Base-by-base conservation (phyloP, 2,329 filamentous ascomycete genomes). In the Pyrenophora tritici-repentis region DNA sequence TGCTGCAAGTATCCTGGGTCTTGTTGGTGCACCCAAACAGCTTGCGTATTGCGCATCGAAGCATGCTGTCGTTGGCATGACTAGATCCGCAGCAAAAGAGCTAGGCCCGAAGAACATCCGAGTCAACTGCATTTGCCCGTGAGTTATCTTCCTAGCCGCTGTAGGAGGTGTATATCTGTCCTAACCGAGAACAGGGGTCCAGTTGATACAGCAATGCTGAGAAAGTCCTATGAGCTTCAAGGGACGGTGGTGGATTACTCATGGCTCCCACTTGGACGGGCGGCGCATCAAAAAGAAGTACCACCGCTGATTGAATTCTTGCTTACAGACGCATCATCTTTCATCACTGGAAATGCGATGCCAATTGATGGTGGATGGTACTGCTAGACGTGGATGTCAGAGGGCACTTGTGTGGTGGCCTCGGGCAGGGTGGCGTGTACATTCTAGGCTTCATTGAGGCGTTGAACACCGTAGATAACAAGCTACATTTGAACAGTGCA, bases 1-100 rank as follows among this genome's bases (percentile, higher is more conserved):
- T 53, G 75, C 81, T 22, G 75, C 79, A 20, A 83, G 79, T 37
- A 79, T 81, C 29, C 78, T 81, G 32, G 82, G 82, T 4, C 63
- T 79, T 2, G 74, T 76, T 52, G 78, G 77, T 65, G 75, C 66
- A 43, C 29, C 66, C 6, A 67, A 68, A 12, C 64, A 60, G 18
- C 63, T 70, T 18, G 70, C 71, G 0, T 77, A 77, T 43, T 60
- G 58, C 13, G 72, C 74, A 0, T 71, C 63, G 6, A 78, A 78
- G 49, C 74, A 76, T 53, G 75, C 67, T 0, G 70, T 77, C 4
- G 61, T 77, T 4, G 75, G 75, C 0, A 67, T 77, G 55, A 75
- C 75, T 3, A 68, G 70, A 33, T 55, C 63, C 1, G 69, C 73
- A 1, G 75, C 75, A 2, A 75, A 76, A 42, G 75, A 76, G 54